Evolutionary conservation across 2,329 filamentous ascomycete genomes (phyloP).

Genomic region (Diaporthe citriasiana): DNA sequence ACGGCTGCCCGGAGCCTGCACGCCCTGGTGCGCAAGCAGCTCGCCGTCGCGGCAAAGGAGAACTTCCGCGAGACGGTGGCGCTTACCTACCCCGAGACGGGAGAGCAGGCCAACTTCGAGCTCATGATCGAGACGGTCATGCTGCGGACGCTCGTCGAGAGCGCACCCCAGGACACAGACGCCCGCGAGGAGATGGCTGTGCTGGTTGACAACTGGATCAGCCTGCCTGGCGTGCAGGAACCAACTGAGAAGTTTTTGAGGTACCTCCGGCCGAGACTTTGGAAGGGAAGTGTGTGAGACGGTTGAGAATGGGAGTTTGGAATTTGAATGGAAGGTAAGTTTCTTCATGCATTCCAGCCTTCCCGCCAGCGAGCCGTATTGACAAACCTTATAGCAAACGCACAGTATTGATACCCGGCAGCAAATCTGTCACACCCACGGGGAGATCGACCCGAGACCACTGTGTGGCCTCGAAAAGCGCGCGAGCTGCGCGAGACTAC

Average conservation of each 20-base stretch:
- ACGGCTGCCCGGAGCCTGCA: constrained; percentile 40
- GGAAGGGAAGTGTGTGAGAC: constrained; percentile 31
- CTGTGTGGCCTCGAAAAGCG: not conserved
- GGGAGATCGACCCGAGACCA: no score
- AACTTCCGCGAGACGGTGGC: constrained; percentile 40
- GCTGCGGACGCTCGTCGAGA: constrained; percentile 38
- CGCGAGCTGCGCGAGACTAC: not conserved
- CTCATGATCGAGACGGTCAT: constrained; percentile 42
- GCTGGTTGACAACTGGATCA: constrained; percentile 41
- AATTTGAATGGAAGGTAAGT: not conserved
- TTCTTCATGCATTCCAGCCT: no score
- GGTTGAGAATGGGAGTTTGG: not conserved
- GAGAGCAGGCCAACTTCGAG: constrained; percentile 43
- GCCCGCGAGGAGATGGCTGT: constrained; percentile 41
- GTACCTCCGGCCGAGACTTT: constrained; percentile 40
- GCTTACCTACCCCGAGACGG: constrained; percentile 41
- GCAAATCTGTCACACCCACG: not conserved
- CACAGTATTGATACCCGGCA: not conserved
- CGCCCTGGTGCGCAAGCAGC: constrained; percentile 42
- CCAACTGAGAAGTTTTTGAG: constrained; percentile 39
- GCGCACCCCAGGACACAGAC: constrained; percentile 34
- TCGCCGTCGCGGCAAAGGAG: constrained; percentile 41
- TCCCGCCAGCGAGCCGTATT: not conserved
- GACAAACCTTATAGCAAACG: not conserved
- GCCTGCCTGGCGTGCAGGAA: constrained; percentile 39